phyloP scores from a whole-genome alignment of 1,284 basidiomycete genomes.

The Inonotus obliquus region DNA sequence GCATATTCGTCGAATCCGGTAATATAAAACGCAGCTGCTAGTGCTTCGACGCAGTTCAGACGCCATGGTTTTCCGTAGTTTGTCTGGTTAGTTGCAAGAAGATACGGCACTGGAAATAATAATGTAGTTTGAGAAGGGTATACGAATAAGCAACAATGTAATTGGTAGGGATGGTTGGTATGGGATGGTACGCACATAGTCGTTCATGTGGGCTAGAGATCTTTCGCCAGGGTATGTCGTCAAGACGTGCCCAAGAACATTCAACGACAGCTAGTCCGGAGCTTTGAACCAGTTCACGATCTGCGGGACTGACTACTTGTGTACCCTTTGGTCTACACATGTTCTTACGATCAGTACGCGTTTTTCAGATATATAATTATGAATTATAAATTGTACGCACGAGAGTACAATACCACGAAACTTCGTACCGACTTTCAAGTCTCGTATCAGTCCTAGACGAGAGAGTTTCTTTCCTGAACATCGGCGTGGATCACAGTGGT shows the following conservation, averaged over 20 bases:
- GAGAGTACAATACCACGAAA: slow-evolving; percentile 93
- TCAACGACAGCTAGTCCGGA: slow-evolving; percentile 93
- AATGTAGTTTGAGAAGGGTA: not conserved
- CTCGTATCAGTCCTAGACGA: slow-evolving; percentile 79
- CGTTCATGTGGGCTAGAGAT: slow-evolving; percentile 92
- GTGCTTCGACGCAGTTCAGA: slow-evolving; percentile 88
- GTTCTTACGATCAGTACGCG: not conserved
- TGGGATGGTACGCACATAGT: slow-evolving; percentile 53
- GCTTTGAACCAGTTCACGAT: slow-evolving; percentile 74
- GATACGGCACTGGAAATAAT: slow-evolving; percentile 71
- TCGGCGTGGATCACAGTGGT: slow-evolving; percentile 92
- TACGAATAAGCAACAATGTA: not conserved
- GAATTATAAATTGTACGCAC: slow-evolving; percentile 42
- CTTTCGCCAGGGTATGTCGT: slow-evolving; percentile 92
- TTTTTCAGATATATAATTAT: not conserved
- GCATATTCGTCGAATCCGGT: slow-evolving; percentile 81
- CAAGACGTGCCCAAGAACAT: slow-evolving; percentile 94
- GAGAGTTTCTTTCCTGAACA: slow-evolving; percentile 95
- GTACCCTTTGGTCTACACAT: slow-evolving; percentile 79
- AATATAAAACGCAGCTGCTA: slow-evolving; percentile 91
- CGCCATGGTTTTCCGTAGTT: slow-evolving; percentile 96
- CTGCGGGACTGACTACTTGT: slow-evolving; percentile 77
- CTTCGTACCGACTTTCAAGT: slow-evolving; percentile 79
- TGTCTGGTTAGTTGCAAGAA: slow-evolving; percentile 89
- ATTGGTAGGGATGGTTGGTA: no score